Evolutionary conservation across 768 basidiomycete genomes (phyloP).

Genomic region (Tremella fuciformis): DNA sequence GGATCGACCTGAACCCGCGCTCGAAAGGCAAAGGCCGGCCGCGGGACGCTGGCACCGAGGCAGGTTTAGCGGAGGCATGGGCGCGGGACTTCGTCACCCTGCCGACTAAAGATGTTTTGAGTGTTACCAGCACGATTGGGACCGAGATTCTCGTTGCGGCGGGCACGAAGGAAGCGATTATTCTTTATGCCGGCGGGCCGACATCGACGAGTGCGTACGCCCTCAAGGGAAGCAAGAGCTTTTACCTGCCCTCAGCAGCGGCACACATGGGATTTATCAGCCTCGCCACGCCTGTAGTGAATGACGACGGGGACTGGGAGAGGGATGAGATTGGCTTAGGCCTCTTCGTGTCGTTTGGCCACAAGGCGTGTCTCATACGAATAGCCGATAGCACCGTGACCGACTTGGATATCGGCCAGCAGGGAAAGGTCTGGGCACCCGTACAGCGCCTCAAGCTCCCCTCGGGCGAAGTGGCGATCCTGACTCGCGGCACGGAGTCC

Average conservation of each 20-base stretch:
- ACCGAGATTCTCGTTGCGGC: conserved; percentile 15
- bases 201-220: conserved; percentile 2
- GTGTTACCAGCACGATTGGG: conserved; percentile 1
- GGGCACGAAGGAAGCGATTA: conserved; percentile 15
- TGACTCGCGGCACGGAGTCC: conserved; percentile 26
- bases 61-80: conserved; percentile 12
- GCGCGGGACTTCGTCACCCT: conserved; percentile 10
- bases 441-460: conserved; percentile 16
- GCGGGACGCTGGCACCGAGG: conserved; percentile 1
- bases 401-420: conserved; percentile 16
- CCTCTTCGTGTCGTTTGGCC: conserved; percentile 25
- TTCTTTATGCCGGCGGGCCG: conserved; percentile 15
- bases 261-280: conserved; percentile 16
- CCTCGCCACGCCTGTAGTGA: conserved; percentile 7
- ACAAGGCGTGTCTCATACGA: conserved; percentile 25
- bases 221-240: conserved; percentile 19
- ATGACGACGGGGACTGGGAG: neutral
- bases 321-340: conserved; percentile 12
- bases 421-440: conserved; percentile 19
- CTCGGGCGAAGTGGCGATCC: conserved; percentile 20
- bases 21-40: conserved; percentile 12
- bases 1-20: conserved; percentile 8
- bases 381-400: conserved; percentile 24
- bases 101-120: neutral
- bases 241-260: conserved; percentile 29